These are phyloP conservation scores for Rhizophagus prolifer DNA, from an alignment of 192 early-diverging fungal genomes.

Conservation along the genomic window DNA sequence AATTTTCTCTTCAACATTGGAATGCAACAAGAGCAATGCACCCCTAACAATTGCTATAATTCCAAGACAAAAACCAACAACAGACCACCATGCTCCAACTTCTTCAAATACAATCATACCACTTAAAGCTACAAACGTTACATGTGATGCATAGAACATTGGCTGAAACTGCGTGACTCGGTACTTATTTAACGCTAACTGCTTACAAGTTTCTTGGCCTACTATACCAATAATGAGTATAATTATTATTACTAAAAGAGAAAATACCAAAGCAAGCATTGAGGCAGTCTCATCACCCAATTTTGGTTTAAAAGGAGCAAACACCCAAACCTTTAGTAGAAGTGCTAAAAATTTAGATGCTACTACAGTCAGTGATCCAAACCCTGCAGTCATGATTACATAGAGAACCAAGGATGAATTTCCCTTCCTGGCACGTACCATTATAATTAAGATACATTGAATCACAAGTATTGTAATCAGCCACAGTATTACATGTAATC, in stretches of 20 bases:
- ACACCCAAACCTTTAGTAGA: slow-evolving; percentile 12
- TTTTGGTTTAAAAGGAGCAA: neutral
- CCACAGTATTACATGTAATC: neutral
- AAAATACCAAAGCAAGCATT: slow-evolving; percentile 18
- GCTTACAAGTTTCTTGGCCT: slow-evolving; percentile 31
- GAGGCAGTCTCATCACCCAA: neutral
- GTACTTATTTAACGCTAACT: slow-evolving; percentile 26
- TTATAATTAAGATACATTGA: neutral
- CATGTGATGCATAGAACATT: slow-evolving; percentile 32
- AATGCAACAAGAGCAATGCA: neutral
- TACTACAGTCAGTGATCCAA: slow-evolving; percentile 23
- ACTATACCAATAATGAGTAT: slow-evolving; percentile 15
- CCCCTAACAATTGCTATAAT: slow-evolving; percentile 6
- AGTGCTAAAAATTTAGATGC: slow-evolving; percentile 26
- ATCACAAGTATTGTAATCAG: neutral
- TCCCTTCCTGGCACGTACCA: neutral
- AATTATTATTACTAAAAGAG: neutral
- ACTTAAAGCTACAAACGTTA: slow-evolving; percentile 30
- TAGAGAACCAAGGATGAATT: slow-evolving; percentile 18
- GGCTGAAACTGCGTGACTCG: slow-evolving; percentile 31
- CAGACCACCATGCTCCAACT: slow-evolving; percentile 16
- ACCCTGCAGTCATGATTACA: slow-evolving; percentile 22
- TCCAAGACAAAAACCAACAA: slow-evolving; percentile 6
- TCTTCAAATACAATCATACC: slow-evolving; percentile 22
- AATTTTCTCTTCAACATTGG: neutral